Base-by-base conservation (phyloP, 2,329 filamentous ascomycete genomes). In the Trichoderma sp. region DNA sequence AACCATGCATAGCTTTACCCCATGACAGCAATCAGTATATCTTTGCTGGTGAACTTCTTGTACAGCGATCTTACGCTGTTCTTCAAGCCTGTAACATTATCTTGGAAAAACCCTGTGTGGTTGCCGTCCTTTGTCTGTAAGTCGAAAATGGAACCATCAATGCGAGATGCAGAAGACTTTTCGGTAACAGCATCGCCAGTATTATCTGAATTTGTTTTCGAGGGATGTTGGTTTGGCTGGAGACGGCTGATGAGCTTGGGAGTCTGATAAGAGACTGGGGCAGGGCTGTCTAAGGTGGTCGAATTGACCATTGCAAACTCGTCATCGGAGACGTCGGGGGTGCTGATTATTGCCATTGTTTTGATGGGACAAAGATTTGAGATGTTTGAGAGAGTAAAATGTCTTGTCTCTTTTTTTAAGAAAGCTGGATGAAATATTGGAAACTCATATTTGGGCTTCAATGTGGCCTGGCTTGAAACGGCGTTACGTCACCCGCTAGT, bases 261-360 rank as follows among this genome's bases (percentile, higher is more conserved):
- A 15, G 64, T 67, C 53, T 67, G 64, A 15, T 39, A 67, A 58
- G 64, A 30, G 23, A 28, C 64, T 9, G 53, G 13, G 1, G 64
- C 20, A n/a, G 64, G 64, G 34, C 50, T 36, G n/a, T 67, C 64
- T 13, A 11, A 43, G 23, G 64, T 32, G 23, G 53, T 34, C 64
- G 64, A 58, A 15, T 67, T 58, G 53, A 67, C 12, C 50, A 67
- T 67, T 53, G 64, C 64, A 32, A 67, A 67, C 13, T 67, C 64
- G 30, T 67, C 64, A n/a, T 67, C 64, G 3, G 64, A 67, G 50
- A 58, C 64, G 32, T 67, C 64, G 1, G 64, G 64, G 0, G 64
- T 58, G 55, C 55, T 34, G 23, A 58, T 13, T 43, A 32, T 58
- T 32, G 64, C 64, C 64, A 67, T 67, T 30, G 13, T 43, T n/a